Conservation (phyloP, 768 basidiomycete species). For the Mycena olivaceomarginata region DNA sequence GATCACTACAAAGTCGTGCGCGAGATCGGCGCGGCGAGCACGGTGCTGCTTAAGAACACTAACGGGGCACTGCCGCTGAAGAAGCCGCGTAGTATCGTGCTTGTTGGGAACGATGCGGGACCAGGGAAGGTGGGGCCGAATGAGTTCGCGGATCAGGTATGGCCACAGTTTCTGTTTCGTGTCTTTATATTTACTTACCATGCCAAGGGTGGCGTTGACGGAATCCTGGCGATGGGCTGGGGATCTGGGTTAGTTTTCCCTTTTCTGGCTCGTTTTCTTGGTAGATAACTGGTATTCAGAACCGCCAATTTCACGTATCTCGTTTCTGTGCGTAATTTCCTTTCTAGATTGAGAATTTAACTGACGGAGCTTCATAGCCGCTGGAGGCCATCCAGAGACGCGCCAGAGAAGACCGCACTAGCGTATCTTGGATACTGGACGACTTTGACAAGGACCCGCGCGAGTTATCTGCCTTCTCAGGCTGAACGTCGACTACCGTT, state of each 20-base stretch:
- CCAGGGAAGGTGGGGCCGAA: conserved; percentile 83
- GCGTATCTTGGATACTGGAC: conserved; percentile 80
- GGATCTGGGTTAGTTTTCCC: conserved; percentile 76
- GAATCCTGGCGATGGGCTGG: conserved; percentile 94
- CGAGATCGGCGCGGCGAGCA: conserved; percentile 83
- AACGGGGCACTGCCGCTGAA: conserved; percentile 73
- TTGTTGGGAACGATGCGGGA: conserved; percentile 81
- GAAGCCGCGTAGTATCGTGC: conserved; percentile 73
- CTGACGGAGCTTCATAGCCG: conserved; percentile 64
- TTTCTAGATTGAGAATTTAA: not conserved
- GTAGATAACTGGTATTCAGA: conserved; percentile 47
- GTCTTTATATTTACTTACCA: not conserved
- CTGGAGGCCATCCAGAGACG: conserved; percentile 87
- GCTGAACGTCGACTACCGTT: conserved; percentile 83
- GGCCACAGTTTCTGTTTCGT: not conserved
- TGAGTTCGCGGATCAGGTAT: conserved; percentile 74
- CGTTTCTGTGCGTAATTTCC: conserved; percentile 71
- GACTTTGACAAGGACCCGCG: conserved; percentile 78
- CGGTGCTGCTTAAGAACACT: conserved; percentile 86
- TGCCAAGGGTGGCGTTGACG: conserved; percentile 72
- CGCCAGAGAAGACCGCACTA: conserved; percentile 80
- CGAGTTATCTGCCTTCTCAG: conserved; percentile 52
- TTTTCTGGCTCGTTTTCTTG: not conserved
- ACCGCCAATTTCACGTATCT: conserved; percentile 89
- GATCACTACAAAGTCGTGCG: conserved; percentile 82